phyloP scores from a whole-genome alignment of 306 rosid genomes.

The Mimosa bimucronata region DNA sequence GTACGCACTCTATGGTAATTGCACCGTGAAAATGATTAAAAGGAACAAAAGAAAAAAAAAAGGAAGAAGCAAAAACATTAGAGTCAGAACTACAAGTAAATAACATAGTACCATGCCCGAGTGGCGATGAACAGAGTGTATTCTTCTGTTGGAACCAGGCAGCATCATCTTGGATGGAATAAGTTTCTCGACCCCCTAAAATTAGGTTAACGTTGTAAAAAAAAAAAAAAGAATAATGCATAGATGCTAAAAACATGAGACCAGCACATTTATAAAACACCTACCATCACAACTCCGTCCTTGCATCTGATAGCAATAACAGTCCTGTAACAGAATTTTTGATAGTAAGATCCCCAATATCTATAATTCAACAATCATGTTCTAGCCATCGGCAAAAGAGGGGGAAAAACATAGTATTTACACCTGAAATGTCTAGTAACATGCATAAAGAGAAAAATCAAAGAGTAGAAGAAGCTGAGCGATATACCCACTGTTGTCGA shows the following conservation, averaged over 20 bases:
- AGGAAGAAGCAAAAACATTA: background rate
- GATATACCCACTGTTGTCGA: conserved; percentile 89
- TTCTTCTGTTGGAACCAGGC: conserved; percentile 94
- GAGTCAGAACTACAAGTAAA: background rate
- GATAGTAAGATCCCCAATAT: conserved; percentile 29
- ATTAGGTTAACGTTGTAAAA: conserved; percentile 7
- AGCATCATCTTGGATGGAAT: conserved; percentile 97
- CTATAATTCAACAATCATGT: background rate
- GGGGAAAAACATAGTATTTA: background rate
- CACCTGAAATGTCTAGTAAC: background rate
- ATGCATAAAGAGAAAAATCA: background rate
- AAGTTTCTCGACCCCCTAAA: conserved; percentile 94
- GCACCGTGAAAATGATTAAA: background rate
- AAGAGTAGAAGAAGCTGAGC: background rate
- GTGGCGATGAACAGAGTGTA: conserved; percentile 91
- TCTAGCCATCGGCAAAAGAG: background rate
- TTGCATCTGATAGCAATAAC: conserved; percentile 97
- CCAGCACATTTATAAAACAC: background rate
- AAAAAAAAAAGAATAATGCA: background rate
- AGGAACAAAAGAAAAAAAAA: conserved; percentile 1
- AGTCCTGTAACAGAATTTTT: conserved; percentile 66
- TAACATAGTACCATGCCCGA: conserved; percentile 79
- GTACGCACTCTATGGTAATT: background rate
- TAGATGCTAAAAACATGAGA: background rate
- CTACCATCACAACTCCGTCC: conserved; percentile 92